Evolutionary conservation across 345 rosid species (phyloP).

Genomic region (Gossypium turneri): DNA sequence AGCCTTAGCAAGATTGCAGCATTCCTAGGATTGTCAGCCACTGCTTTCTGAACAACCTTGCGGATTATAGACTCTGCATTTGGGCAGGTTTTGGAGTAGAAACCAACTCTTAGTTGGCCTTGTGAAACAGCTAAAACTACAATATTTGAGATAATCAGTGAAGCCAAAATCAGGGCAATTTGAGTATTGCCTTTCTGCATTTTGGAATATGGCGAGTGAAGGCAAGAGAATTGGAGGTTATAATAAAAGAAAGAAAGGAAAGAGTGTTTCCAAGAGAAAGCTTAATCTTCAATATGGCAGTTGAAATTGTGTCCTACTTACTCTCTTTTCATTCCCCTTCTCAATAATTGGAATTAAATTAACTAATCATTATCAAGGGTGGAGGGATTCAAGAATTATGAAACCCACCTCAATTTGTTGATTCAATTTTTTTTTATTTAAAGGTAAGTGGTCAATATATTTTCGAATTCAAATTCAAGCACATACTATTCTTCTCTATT

Average conservation of each 20-base stretch:
- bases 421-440: no score
- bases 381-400: no score
- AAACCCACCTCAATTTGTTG: no score
- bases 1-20: conserved; percentile 54
- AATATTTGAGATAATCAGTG: neutral
- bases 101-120: conserved; percentile 46
- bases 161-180: conserved; percentile 5
- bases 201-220: neutral
- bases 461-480: no score
- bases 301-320: neutral
- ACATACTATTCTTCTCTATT: no score
- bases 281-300: no score
- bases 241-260: neutral
- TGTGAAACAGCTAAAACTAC: conserved; percentile 14
- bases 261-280: no score
- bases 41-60: conserved; percentile 28
- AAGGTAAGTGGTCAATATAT: no score
- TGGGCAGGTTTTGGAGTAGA: conserved; percentile 51
- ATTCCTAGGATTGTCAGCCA: conserved; percentile 30
- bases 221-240: neutral
- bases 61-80: conserved; percentile 40
- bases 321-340: neutral
- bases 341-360: neutral
- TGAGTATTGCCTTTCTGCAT: neutral
- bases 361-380: neutral